Evolutionary conservation across 768 basidiomycete genomes (phyloP).

Genomic region (Boletus sp.): DNA sequence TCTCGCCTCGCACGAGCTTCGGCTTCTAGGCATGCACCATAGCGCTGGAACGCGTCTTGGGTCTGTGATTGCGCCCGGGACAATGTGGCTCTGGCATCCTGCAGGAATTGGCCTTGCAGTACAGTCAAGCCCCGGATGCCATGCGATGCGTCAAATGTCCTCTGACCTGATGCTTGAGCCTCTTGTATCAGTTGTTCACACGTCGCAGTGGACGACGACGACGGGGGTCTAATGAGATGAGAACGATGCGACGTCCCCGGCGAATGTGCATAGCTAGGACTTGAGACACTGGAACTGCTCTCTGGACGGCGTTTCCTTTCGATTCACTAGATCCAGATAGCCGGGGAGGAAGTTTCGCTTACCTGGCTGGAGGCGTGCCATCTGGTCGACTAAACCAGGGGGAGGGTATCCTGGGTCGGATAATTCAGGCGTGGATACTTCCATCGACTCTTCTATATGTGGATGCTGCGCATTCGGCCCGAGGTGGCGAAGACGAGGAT

Average conservation of each 20-base stretch:
- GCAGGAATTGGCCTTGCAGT: constrained; percentile 55
- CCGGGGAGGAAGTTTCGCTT: constrained; percentile 2
- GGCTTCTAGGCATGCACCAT: constrained; percentile 65
- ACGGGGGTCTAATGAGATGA: constrained; percentile 44
- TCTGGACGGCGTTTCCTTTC: constrained; percentile 18
- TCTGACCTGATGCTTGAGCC: constrained; percentile 59
- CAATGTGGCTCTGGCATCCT: constrained; percentile 59
- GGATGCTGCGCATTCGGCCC: constrained; percentile 32
- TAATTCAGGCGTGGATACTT: constrained; percentile 33
- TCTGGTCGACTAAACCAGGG: constrained; percentile 32
- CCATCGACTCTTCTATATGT: constrained; percentile 36
- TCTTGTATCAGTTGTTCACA: constrained; percentile 57
- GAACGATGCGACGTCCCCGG: constrained; percentile 30
- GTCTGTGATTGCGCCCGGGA: constrained; percentile 67
- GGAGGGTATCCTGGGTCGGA: constrained; percentile 34
- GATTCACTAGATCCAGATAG: constrained; percentile 3
- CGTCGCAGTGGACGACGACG: constrained; percentile 50
- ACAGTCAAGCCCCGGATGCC: constrained; percentile 8
- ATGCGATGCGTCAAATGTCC: constrained; percentile 8
- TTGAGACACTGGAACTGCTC: constrained; percentile 29
- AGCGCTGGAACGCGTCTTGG: constrained; percentile 67
- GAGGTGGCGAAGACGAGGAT: constrained; percentile 70
- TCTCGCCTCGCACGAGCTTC: constrained; percentile 67
- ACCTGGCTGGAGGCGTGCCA: constrained; percentile 37
- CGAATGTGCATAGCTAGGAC: constrained; percentile 32